A percentile compares a stretch with the other conserved stretches of the same genome.
These are phyloP conservation scores for Chaetomium cochliodes DNA, from an alignment of 495 filamentous ascomycete genomes.

Conservation along the genomic window DNA sequence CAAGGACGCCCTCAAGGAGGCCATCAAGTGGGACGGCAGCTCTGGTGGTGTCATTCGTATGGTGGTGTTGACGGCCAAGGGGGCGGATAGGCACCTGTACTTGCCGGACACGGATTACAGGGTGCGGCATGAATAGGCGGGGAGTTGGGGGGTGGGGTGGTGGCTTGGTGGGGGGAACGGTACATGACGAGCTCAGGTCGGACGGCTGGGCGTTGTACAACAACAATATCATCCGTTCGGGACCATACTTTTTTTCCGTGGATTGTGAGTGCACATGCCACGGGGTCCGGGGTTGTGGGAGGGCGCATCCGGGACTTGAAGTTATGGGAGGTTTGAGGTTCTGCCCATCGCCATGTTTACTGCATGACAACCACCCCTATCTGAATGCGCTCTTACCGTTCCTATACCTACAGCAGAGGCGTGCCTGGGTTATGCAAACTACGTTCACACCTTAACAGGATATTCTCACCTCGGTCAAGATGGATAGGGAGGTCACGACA, in stretches of 20 bases:
- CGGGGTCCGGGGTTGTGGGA: no score
- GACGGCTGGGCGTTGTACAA: slow-evolving; percentile 16
- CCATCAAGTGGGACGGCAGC: slow-evolving; percentile 98
- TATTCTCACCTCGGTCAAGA: no score
- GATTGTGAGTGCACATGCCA: neutral
- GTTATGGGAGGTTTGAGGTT: no score
- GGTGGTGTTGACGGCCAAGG: slow-evolving; percentile 86
- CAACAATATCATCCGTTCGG: slow-evolving; percentile 14
- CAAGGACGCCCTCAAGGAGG: slow-evolving; percentile 82
- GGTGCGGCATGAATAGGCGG: slow-evolving; percentile 45
- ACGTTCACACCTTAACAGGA: no score
- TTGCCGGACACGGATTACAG: slow-evolving; percentile 83
- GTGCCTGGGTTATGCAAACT: no score
- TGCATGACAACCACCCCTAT: no score
- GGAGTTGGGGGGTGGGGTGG: no score
- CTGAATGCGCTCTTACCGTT: no score
- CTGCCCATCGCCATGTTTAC: no score
- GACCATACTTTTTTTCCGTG: neutral
- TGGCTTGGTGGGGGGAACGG: neutral
- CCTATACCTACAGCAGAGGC: no score
- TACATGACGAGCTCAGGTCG: neutral
- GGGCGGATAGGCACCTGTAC: slow-evolving; percentile 87
- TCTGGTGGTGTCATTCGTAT: slow-evolving; percentile 96
- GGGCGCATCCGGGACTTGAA: no score
- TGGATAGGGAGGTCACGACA: no score